Evolutionary conservation across 371 early-diverging fungal genomes (phyloP).

Genomic region (Mucor saturninus): DNA sequence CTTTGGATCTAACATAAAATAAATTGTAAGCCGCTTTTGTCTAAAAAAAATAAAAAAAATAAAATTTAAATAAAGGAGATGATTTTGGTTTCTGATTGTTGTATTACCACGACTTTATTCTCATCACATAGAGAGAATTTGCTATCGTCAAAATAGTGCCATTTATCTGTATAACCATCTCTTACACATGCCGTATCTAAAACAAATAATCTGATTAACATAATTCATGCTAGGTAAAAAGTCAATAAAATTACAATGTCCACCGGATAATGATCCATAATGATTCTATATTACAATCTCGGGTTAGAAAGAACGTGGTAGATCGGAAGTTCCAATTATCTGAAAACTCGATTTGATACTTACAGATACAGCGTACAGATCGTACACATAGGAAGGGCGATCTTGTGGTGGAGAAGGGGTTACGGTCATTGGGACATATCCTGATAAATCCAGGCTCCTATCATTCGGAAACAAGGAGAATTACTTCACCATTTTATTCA

Average conservation of each 20-base stretch:
- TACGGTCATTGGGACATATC: conserved; percentile 45
- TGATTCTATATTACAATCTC: conserved; percentile 67
- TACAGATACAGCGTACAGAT: conserved; percentile 90
- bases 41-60: conserved; percentile 12
- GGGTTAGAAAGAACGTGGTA: background rate
- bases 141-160: conserved; percentile 95
- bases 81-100: conserved; percentile 53
- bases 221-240: conserved; percentile 53
- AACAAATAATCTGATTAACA: conserved; percentile 73
- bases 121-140: conserved; percentile 73
- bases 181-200: conserved; percentile 89
- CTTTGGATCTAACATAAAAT: conserved; percentile 39
- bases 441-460: conserved; percentile 41
- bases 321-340: background rate
- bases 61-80: background rate
- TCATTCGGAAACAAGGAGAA: background rate
- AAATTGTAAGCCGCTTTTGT: conserved; percentile 41
- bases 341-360: conserved; percentile 5
- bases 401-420: conserved; percentile 23
- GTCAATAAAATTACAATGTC: conserved; percentile 86
- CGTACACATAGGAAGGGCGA: conserved; percentile 63
- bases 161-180: conserved; percentile 75
- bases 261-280: conserved; percentile 89
- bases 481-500: background rate
- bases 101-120: conserved; percentile 60